phyloP scores from a whole-genome alignment of 495 filamentous ascomycete species.

The Parathielavia hyrcaniae region DNA sequence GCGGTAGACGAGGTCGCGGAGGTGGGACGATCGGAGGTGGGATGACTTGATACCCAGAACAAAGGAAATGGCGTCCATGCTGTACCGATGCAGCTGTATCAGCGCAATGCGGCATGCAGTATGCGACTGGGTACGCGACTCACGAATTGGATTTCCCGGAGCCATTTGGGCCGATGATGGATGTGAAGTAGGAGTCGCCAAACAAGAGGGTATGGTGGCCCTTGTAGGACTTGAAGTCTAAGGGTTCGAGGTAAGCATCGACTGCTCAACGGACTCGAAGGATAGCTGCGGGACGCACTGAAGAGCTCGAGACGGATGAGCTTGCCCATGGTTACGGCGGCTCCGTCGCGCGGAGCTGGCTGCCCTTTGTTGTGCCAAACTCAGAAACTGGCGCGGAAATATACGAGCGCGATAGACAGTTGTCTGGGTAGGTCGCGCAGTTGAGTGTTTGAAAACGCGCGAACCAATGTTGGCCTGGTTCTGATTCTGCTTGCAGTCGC shows the following conservation, averaged over 20 bases:
- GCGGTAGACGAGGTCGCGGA: constrained; percentile 92
- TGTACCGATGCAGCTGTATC: constrained; percentile 30
- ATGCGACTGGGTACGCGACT: constrained; percentile 30
- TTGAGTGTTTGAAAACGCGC: constrained; percentile 19
- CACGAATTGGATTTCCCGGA: constrained; percentile 99
- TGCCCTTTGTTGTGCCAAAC: constrained; percentile 10
- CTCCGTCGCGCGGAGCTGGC: constrained; percentile 19
- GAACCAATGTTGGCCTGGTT: not conserved
- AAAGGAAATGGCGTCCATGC: constrained; percentile 99
- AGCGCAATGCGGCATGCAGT: not conserved
- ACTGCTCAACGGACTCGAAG: not conserved
- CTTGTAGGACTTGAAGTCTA: constrained; percentile 99
- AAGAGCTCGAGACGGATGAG: constrained; percentile 90
- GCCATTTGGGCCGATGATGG: constrained; percentile 98
- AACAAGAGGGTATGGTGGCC: constrained; percentile 89
- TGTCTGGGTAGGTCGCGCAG: constrained; percentile 5
- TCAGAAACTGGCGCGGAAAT: not conserved
- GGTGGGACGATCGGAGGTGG: constrained; percentile 88
- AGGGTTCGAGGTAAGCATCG: constrained; percentile 17
- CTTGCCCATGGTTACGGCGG: constrained; percentile 56
- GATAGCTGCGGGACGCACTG: constrained; percentile 52
- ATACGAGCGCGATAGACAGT: constrained; percentile 16
- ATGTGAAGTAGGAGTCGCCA: constrained; percentile 97
- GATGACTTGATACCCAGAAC: constrained; percentile 98
- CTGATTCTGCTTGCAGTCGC: constrained; percentile 9